A percentile compares a stretch with the other conserved stretches of the same genome.
Conservation (phyloP, 139 green algal genomes). For the Pleodorina starrii region DNA sequence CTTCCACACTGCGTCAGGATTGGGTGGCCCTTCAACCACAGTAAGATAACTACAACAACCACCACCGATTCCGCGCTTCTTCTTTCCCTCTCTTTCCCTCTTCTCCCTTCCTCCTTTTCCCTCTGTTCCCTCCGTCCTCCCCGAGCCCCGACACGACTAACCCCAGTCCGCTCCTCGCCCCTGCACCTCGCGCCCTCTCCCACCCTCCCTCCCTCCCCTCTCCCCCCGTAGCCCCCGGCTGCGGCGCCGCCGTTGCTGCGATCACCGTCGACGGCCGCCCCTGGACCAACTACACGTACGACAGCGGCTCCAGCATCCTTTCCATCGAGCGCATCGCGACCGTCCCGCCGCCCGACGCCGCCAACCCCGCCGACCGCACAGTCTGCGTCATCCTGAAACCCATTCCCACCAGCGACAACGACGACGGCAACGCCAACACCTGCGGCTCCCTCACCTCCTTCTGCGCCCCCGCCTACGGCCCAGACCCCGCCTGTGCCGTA, state of each 20-base stretch:
- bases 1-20: too few relatives aligned
- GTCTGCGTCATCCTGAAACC: neutral
- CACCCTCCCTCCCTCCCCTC: too few relatives aligned
- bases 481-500: neutral
- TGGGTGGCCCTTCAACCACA: too few relatives aligned
- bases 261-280: slow-evolving; percentile 10
- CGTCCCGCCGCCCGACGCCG: neutral
- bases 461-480: neutral
- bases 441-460: neutral
- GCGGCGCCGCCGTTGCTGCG: neutral
- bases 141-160: too few relatives aligned
- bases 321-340: neutral
- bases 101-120: too few relatives aligned
- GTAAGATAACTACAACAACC: too few relatives aligned
- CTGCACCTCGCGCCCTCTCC: too few relatives aligned
- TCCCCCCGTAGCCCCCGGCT: neutral
- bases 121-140: too few relatives aligned
- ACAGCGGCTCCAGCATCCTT: neutral
- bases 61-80: too few relatives aligned
- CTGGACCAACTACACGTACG: neutral
- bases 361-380: neutral
- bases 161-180: too few relatives aligned
- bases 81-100: too few relatives aligned
- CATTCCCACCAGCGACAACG: too few relatives aligned
- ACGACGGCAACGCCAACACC: neutral